Conservation (phyloP, 306 rosid genomes). For the Trifolium fragiferum region DNA sequence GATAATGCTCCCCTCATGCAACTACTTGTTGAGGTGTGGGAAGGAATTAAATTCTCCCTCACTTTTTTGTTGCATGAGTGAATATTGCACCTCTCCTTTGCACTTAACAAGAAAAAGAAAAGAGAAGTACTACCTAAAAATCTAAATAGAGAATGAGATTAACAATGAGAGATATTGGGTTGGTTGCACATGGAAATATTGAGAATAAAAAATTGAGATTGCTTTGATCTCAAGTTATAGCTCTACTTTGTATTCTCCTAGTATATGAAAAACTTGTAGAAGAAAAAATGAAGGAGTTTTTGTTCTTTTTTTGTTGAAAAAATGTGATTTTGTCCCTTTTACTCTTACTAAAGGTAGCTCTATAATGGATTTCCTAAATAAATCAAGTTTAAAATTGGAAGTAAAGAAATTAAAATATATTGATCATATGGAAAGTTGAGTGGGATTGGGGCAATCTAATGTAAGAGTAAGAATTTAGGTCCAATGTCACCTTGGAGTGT, state of each 20-base stretch:
- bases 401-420: constrained; percentile 31
- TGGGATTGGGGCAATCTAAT: constrained; percentile 69
- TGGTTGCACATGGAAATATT: constrained; percentile 26
- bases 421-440: constrained; percentile 49
- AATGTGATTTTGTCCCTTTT: constrained; percentile 43
- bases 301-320: constrained; percentile 40
- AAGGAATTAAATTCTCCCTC: constrained; percentile 60
- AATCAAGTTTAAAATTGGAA: constrained; percentile 28
- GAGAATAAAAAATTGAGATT: constrained; percentile 35
- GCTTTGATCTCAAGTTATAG: constrained; percentile 76
- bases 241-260: constrained; percentile 34
- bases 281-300: constrained; percentile 49
- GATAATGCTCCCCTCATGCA: constrained; percentile 53
- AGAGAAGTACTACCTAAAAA: constrained; percentile 14
- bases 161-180: constrained; percentile 35
- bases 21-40: constrained; percentile 47
- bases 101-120: constrained; percentile 27
- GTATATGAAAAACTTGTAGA: constrained; percentile 57
- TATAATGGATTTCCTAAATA: constrained; percentile 33
- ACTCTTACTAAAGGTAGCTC: constrained; percentile 49
- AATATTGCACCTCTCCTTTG: constrained; percentile 33
- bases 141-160: constrained; percentile 39
- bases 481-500: constrained; percentile 79
- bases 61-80: constrained; percentile 48
- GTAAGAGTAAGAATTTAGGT: constrained; percentile 57